Evolutionary conservation across 441 rosid species (phyloP), one percentile per base, ranked within the genome.

Genomic region (Cnidoscolus chayamansa): DNA sequence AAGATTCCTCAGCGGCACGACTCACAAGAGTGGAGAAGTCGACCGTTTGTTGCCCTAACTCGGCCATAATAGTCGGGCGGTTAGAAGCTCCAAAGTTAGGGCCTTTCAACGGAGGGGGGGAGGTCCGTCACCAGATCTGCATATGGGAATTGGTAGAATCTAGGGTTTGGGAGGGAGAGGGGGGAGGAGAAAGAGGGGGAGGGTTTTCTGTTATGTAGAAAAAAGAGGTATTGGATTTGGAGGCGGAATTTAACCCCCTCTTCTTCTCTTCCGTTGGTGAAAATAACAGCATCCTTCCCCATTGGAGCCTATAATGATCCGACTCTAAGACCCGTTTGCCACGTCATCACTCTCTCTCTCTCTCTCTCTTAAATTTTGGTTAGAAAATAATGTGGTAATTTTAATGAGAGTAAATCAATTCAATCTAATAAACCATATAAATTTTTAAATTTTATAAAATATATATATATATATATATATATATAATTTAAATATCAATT

Each of bases 1-100:
- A 96, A 15, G 99, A 93, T 12, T 96, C 98, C 80, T 87, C 97
- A 7, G 97, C 96, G 1, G 94, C 89, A 60, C 97, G 88, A 70
- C 84, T 77, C 74, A 96, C 88, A 47, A 95, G 86, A 69, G 87
- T 74, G 60, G 98, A 90, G 83, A 95, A 91, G 50, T 86, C 90
- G 69, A 91, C 94, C 77, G 97, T 89, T 67, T 93, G 89, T 70
- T 93, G 93, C 94, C 98, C 98, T 74, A 91, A 74, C 75, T 90
- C 98, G 63, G 89, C 90, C 98, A 89, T 90, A 12, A 19, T 63
- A n/a, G 6, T 32, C 15, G 1, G 0, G 8, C 0, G 2, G 45
- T 40, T 3, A 31, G 4, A 11, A 13, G n/a, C 1, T 5, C 70
- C 53, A 32, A 68, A 61, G 65, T 62, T 13, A 45, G 60, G 60